Base-by-base conservation (phyloP, 768 basidiomycete species). In the Termitomyces sp. region DNA sequence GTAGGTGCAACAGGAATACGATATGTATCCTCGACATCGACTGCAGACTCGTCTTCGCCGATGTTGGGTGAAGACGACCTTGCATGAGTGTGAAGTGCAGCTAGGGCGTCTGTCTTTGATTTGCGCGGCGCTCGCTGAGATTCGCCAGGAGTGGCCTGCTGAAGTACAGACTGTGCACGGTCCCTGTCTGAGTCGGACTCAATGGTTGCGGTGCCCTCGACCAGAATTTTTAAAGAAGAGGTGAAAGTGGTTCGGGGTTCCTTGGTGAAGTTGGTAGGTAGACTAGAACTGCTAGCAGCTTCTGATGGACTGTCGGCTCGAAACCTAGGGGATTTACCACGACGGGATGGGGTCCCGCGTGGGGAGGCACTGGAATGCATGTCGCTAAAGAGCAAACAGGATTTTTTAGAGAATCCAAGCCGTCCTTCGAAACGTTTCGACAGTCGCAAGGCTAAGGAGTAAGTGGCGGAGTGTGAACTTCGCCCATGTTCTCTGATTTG, bases 101-200 rank as follows among this genome's bases (percentile, higher is more conserved):
- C 88, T 33, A 94, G 75, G 55, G 91, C 91, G 64, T 93, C 89
- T 41, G 86, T 91, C 80, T 94, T 94, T 63, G 90, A 92, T 79
- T 92, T 92, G 70, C 91, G 86, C 52, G 91, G 90, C 38, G 91
- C 89, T 57, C 91, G 81, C 71, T 79, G 82, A 41, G 78, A 71
- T 63, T 83, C 80, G 57, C 68, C 63, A 48, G 75, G 63, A 60
- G 76, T 54, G 60, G 75, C 63, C 53, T 67, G 69, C 60, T 75
- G 72, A 57, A 75, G 64, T 58, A 69, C 71, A 26, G 73, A 61
- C 53, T 72, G 66, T 6, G 64, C 62, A 55, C 71, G 61, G 62
- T 74, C 71, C 50, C 78, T 74, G 50, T 63, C 62, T 55, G 66
- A 68, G 66, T 79, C 75, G 31, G 75, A 64, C 56, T 82, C 77